These are phyloP conservation scores for Phaeoacremonium minimum DNA, from an alignment of 2,329 filamentous ascomycete genomes.

Conservation along the genomic window DNA sequence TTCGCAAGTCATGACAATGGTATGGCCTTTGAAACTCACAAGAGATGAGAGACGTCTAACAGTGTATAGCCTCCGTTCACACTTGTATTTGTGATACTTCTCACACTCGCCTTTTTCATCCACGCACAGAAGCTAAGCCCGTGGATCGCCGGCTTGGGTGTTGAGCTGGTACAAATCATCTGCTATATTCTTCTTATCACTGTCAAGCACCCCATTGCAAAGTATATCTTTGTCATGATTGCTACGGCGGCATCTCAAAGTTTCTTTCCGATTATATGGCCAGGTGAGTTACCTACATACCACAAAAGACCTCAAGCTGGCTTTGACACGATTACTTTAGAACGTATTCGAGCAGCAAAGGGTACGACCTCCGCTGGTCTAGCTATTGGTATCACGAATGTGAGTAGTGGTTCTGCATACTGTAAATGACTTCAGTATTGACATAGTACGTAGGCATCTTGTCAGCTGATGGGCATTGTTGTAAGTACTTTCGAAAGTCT, in stretches of 20 bases:
- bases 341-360: constrained; percentile 30
- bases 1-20: constrained; percentile 22
- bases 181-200: constrained; percentile 34
- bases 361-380: constrained; percentile 31
- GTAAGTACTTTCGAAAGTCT: constrained; percentile 10
- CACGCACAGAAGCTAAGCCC: constrained; percentile 14
- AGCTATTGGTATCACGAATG: constrained; percentile 30
- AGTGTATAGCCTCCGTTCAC: constrained; percentile 14
- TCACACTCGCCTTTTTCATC: constrained; percentile 15
- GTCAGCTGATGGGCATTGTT: constrained; percentile 31
- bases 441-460: constrained; percentile 12
- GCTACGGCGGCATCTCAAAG: constrained; percentile 30
- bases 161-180: constrained; percentile 26
- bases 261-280: constrained; percentile 34
- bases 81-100: constrained; percentile 17
- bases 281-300: constrained; percentile 12
- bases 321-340: constrained; percentile 9
- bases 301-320: background rate
- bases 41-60: background rate
- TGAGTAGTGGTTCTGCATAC: constrained; percentile 8
- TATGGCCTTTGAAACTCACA: background rate
- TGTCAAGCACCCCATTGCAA: constrained; percentile 24
- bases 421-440: background rate
- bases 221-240: constrained; percentile 33
- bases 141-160: constrained; percentile 16